Evolutionary conservation across 2,329 filamentous ascomycete species (phyloP), one percentile per base, ranked within the genome.

Genomic region (Talaromyces sp.): DNA sequence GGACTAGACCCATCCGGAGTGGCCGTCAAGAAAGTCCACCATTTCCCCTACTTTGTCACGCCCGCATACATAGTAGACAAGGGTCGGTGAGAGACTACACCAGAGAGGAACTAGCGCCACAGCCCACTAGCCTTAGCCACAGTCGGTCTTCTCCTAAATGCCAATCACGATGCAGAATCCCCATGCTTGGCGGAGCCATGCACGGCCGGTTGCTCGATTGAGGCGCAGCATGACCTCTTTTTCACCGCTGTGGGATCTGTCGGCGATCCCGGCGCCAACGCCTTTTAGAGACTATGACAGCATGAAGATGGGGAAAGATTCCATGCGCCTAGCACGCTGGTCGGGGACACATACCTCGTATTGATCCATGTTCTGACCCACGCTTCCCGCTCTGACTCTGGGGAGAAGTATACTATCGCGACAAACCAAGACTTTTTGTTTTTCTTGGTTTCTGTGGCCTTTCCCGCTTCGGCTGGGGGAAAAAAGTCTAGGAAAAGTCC

Each of bases 181-280:
- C 27, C n/a, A n/a, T 20, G 7, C 17, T 29, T 9, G 3, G 19
- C 33, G 39, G 17, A 13, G 22, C 33, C 17, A 35, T 32, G 33
- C 35, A 45, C 17, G 32, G 16, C 17, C 24, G 10, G 35, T 36
- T 19, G 19, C 43, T 39, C 9, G 11, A 46, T 39, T 46, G 43
- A 52, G 56, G 56, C 56, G 56, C 54, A 56, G 56, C 41, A 45
- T 30, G 36, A 19, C 24, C 20, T 40, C 35, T 27, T 49, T 52
- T 58, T 58, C 58, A 62, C 58, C 58, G 56, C 60, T 61, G 41
- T 41, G 20, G 40, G 47, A 55, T 52, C 47, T 53, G 51, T 62
- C 59, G 59, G 59, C 51, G 57, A 58, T 58, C 53, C 59, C 57
- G 59, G 57, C 54, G 44, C 45, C 51, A 54, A 41, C 43, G 19